Conservation (phyloP, 2,329 filamentous ascomycete genomes). For the Talaromyces sp. region DNA sequence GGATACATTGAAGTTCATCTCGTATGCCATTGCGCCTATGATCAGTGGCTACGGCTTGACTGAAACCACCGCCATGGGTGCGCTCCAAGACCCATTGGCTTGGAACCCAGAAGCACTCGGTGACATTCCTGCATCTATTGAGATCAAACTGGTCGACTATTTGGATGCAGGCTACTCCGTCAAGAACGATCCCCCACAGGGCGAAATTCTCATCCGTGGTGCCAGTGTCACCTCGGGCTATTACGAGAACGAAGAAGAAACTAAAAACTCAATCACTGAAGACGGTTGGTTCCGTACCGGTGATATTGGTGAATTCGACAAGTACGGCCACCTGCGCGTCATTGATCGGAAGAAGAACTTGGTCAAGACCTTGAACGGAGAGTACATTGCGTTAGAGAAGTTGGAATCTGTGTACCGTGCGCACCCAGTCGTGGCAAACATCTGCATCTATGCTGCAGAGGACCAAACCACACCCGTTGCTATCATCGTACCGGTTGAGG, state of each 20-base stretch:
- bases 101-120: conserved; percentile 78
- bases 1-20: conserved; percentile 86
- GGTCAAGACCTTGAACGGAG: conserved; percentile 90
- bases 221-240: conserved; percentile 72
- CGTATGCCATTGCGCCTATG: conserved; percentile 90
- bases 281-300: conserved; percentile 98
- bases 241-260: conserved; percentile 83
- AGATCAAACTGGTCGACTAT: conserved; percentile 89
- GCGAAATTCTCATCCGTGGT: conserved; percentile 88
- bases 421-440: conserved; percentile 72
- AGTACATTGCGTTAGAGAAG: conserved; percentile 96
- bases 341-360: conserved; percentile 98
- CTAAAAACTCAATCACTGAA: conserved; percentile 67
- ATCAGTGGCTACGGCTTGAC: conserved; percentile 91
- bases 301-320: conserved; percentile 87
- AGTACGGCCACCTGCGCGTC: conserved; percentile 73
- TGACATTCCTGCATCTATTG: conserved; percentile 70
- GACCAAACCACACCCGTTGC: conserved; percentile 76
- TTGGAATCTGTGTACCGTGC: conserved; percentile 88
- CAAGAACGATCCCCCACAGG: conserved; percentile 73
- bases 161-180: conserved; percentile 82
- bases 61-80: conserved; percentile 72
- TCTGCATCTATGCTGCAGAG: conserved; percentile 79
- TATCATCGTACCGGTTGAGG: conserved; percentile 65
- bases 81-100: conserved; percentile 67